Evolutionary conservation across 1,284 basidiomycete species (phyloP).

Genomic region (Melampsora larici-populina): DNA sequence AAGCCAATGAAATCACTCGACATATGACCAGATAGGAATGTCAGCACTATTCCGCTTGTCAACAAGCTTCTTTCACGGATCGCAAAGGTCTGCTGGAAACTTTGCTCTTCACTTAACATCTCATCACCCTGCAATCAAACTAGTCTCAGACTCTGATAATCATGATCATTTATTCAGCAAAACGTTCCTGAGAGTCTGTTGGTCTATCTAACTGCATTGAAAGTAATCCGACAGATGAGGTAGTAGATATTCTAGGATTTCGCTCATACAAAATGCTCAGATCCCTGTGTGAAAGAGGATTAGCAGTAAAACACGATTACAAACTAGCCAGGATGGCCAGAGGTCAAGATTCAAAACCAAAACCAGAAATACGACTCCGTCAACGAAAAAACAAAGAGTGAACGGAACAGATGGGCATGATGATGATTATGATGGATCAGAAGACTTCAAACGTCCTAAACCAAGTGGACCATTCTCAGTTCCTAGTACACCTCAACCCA

Average conservation of each 20-base stretch:
- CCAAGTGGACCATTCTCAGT: constrained; percentile 41
- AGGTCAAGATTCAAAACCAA: constrained; percentile 3
- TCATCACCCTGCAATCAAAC: not conserved
- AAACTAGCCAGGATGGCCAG: constrained; percentile 27
- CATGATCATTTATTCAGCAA: constrained; percentile 60
- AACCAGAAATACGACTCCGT: constrained; percentile 21
- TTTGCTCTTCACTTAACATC: not conserved
- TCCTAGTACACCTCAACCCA: constrained; percentile 10
- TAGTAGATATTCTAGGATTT: constrained; percentile 93
- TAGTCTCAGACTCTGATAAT: not conserved
- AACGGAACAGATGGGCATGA: constrained; percentile 7
- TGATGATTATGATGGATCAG: constrained; percentile 43
- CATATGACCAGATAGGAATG: constrained; percentile 97
- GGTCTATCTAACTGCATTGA: constrained; percentile 85
- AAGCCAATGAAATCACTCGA: constrained; percentile 90
- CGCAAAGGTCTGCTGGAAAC: constrained; percentile 67
- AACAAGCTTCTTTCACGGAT: constrained; percentile 95
- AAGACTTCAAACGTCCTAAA: constrained; percentile 35
- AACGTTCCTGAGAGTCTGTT: constrained; percentile 92
- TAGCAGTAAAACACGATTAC: constrained; percentile 67
- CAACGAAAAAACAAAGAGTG: constrained; percentile 16
- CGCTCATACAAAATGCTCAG: constrained; percentile 95
- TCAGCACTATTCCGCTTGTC: constrained; percentile 93
- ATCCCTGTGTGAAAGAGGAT: constrained; percentile 78
- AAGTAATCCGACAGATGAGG: constrained; percentile 87